Evolutionary conservation across 176 grass and related monocot genomes (phyloP), one percentile per base, ranked within the genome.

Genomic region (Cenchrus americanus): DNA sequence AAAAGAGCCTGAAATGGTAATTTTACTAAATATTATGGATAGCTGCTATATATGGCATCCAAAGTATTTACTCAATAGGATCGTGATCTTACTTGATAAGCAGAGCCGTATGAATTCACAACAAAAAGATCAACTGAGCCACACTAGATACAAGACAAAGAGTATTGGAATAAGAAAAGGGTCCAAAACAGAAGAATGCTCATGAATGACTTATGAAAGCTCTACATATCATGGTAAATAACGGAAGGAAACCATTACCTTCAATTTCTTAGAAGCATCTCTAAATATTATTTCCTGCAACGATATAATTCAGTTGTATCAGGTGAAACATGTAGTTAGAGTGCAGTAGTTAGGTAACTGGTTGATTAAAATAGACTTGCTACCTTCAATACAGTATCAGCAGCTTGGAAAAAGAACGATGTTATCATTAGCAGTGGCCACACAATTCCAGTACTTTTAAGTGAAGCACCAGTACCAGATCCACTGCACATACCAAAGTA

Each of bases 81-180:
- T 54, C 9, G 23, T 46, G 23, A 71, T 82, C 79, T 10, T 92
- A 99, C 96, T 71, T 99, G 93, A 70, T 89, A 99, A 78, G 93
- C 93, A 86, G 96, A 99, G 59, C 96, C 96, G 79, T 92, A 92
- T 5, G 96, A 96, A 84, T 99, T 99, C 67, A 99, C 93, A 60
- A 99, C 96, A 82, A 99, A 99, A 86, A 96, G 87, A 82, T 99
- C 96, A 79, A 99, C 89, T 44, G 96, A 92, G 68, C 89, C 93
- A 91, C 93, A 94, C 93, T 98, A 82, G 17, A 84, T 81, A 83
- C 10, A 69, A 51, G 1, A n/a, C n/a, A n/a, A 82, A 77, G 13
- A 49, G 49, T 32, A 26, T 15, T 27, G 6, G 19, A 51, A 83
- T 86, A 60, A 86, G 73, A 83, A 79, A 73, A 78, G 42, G 11